Evolutionary conservation across 106 monocot genomes (phyloP).

Genomic region (Dendrobium nobile): DNA sequence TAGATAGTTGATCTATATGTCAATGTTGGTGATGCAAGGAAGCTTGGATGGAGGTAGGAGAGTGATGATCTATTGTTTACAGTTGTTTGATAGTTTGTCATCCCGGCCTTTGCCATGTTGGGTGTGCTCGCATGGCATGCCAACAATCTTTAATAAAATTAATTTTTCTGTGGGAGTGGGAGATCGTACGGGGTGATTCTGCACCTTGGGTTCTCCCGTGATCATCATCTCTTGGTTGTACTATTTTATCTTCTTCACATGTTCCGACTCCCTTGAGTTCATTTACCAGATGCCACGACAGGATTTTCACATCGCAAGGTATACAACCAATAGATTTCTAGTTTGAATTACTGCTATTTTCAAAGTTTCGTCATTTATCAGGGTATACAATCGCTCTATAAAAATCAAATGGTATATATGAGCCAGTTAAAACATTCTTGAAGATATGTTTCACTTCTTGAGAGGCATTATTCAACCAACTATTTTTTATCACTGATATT

Average conservation of each 20-base stretch:
- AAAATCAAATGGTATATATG: no score
- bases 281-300: no score
- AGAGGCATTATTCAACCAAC: no score
- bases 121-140: constrained; percentile 54
- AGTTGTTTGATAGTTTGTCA: neutral
- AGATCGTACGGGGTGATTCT: constrained; percentile 37
- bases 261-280: neutral
- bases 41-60: neutral
- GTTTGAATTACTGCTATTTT: no score
- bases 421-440: no score
- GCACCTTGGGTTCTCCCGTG: constrained; percentile 33
- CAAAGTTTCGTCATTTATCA: no score
- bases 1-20: neutral
- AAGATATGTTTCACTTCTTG: no score
- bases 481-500: no score
- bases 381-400: no score
- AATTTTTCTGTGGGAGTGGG: constrained; percentile 2
- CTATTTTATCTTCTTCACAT: neutral
- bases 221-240: neutral
- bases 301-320: no score
- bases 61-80: neutral
- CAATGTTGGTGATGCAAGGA: neutral
- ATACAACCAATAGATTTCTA: no score
- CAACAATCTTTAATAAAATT: constrained; percentile 20
- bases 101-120: constrained; percentile 40